Percentiles rank a stretch among this genome's conserved stretches.
Evolutionary conservation across 2,329 filamentous ascomycete species (phyloP).

Genomic region (Lizonia empirigonia): DNA sequence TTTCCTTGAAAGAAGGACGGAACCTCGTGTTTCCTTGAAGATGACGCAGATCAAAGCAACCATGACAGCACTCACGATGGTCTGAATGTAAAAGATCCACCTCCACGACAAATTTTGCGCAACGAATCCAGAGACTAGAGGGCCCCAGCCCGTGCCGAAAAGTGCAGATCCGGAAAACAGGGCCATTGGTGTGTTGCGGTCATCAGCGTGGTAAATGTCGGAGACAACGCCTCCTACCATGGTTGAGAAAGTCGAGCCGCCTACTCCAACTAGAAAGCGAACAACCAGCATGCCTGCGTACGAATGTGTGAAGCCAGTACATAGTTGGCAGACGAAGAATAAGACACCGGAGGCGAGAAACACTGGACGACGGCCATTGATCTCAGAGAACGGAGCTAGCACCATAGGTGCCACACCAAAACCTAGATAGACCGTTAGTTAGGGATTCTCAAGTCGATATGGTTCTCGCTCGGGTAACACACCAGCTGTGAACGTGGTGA

Average conservation of each 20-base stretch:
- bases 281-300: slow-evolving; percentile 76
- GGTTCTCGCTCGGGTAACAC: neutral
- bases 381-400: slow-evolving; percentile 84
- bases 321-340: slow-evolving; percentile 73
- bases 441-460: neutral
- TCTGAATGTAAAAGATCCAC: slow-evolving; percentile 89
- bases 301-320: slow-evolving; percentile 72
- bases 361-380: slow-evolving; percentile 83
- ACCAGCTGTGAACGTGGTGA: slow-evolving; percentile 74
- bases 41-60: slow-evolving; percentile 69
- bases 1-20: slow-evolving; percentile 77
- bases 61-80: slow-evolving; percentile 69
- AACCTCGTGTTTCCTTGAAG: slow-evolving; percentile 82
- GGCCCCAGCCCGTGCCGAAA: slow-evolving; percentile 79
- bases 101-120: slow-evolving; percentile 72
- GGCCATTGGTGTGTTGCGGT: slow-evolving; percentile 88
- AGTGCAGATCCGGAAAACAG: slow-evolving; percentile 81
- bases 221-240: slow-evolving; percentile 92
- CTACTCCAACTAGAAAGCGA: slow-evolving; percentile 78
- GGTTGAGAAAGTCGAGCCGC: slow-evolving; percentile 78
- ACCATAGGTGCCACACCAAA: slow-evolving; percentile 87
- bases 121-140: slow-evolving; percentile 73
- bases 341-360: slow-evolving; percentile 76
- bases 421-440: slow-evolving; percentile 51
- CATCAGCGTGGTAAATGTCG: slow-evolving; percentile 79